phyloP scores from a whole-genome alignment of 1,284 basidiomycete genomes.

The Agroathelia rolfsii region DNA sequence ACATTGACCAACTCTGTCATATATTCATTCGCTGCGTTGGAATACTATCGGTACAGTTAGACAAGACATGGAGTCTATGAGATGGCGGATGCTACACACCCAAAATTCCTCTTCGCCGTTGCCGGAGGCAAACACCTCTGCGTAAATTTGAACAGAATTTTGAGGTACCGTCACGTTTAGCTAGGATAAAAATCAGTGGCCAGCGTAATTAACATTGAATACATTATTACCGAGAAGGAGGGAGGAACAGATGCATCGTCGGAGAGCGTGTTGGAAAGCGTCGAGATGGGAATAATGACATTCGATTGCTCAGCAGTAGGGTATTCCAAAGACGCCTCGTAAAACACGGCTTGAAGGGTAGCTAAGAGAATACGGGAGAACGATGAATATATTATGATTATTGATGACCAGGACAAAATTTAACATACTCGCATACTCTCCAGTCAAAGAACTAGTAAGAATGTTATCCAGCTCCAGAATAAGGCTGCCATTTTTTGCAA shows the following conservation, averaged over 20 bases:
- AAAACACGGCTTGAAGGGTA: conserved; percentile 60
- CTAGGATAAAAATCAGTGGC: conserved; percentile 22
- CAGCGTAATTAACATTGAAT: not conserved
- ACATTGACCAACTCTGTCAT: conserved; percentile 37
- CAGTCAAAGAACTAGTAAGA: conserved; percentile 44
- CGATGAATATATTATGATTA: conserved; percentile 2
- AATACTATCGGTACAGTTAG: conserved; percentile 41
- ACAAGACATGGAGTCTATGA: conserved; percentile 9
- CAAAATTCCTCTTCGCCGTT: conserved; percentile 72
- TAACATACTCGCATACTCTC: conserved; percentile 55
- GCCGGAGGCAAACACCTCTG: conserved; percentile 65
- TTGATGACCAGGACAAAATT: conserved; percentile 3
- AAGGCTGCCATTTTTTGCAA: conserved; percentile 54
- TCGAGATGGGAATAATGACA: conserved; percentile 60
- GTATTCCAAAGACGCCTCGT: conserved; percentile 41
- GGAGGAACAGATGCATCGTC: conserved; percentile 66
- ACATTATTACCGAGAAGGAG: conserved; percentile 47
- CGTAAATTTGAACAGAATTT: conserved; percentile 60
- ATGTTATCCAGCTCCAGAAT: conserved; percentile 68
- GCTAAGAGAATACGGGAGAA: conserved; percentile 31
- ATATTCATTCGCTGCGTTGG: conserved; percentile 56
- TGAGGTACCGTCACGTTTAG: conserved; percentile 57
- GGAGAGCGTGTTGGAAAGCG: conserved; percentile 49
- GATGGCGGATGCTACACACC: conserved; percentile 44
- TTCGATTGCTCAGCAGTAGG: conserved; percentile 53